Base-by-base conservation (phyloP, 495 filamentous ascomycete genomes). In the Opeltia flavorubescens region DNA sequence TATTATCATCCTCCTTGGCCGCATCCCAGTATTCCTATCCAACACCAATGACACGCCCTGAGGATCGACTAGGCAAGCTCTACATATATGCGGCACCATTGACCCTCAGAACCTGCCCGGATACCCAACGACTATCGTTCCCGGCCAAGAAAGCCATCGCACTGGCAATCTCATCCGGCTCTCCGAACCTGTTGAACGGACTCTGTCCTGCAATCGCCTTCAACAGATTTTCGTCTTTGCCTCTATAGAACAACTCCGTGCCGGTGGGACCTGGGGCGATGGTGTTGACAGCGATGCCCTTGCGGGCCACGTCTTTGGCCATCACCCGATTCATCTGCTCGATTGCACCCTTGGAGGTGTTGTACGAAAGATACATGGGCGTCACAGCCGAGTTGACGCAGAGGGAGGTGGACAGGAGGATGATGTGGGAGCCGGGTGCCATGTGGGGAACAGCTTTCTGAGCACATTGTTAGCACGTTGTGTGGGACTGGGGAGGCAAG, bases 261-360 rank as follows among this genome's bases (percentile, higher is more conserved):
- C 57, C 75, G 0, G 75, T 82, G 5, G 80, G 79, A 0, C 80
- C 81, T 0, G 79, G 81, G 0, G 80, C 72, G 11, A 86, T 61
- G 20, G 65, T 64, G 56, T 86, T 85, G 20, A 84, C 81, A 12
- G 61, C 58, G 49, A 85, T 78, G 0, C 70, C 71, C 47, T 73
- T 74, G 7, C 66, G 58, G 4, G 67, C 80, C 33, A 85, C 68
- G 39, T 82, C 78, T 58, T 84, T 84, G 36, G 74, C 66, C 35
- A 83, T 57, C 12, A 75, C 65, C 5, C 79, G 70, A 0, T 71
- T 69, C 66, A 86, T 78, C 55, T 84, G 79, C 56, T 85, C 78
- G 38, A 86, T 70, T 4, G 82, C 77, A 42, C 79, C 82, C 53
- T 86, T 86, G 45, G 71, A 75, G 0, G 71, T 62, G 26, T 62